A percentile compares a stretch with the other conserved stretches of the same genome.
Evolutionary conservation across 495 filamentous ascomycete genomes (phyloP).

Genomic region (Penicillium flavigenum): DNA sequence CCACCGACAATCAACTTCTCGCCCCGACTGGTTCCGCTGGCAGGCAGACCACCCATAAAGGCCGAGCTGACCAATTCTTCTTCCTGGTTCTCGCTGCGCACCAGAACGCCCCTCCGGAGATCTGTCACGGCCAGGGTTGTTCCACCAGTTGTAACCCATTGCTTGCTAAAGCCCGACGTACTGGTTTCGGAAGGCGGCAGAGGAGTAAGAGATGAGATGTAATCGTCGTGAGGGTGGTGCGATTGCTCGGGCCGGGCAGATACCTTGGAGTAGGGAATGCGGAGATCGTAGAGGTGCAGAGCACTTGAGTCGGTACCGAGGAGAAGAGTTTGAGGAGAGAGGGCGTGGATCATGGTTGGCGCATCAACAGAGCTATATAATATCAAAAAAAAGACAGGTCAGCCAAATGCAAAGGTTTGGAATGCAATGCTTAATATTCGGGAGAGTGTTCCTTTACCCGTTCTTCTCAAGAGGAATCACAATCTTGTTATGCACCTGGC

Average conservation of each 20-base stretch:
- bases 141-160: conserved; percentile 89
- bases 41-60: conserved; percentile 66
- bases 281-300: conserved; percentile 87
- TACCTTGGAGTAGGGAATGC: conserved; percentile 57
- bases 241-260: conserved; percentile 68
- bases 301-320: conserved; percentile 87
- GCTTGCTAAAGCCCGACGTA: conserved; percentile 82
- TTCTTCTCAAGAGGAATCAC: conserved; percentile 44
- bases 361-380: conserved; percentile 53
- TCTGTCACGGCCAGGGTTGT: conserved; percentile 88
- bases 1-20: conserved; percentile 80
- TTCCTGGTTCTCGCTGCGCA: conserved; percentile 87
- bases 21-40: conserved; percentile 61
- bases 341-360: conserved; percentile 72
- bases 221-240: conserved; percentile 85
- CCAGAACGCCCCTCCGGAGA: conserved; percentile 74
- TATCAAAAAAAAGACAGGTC: conserved; percentile 3
- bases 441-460: conserved; percentile 34
- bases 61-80: conserved; percentile 82
- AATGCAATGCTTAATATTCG: conserved; percentile 14
- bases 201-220: conserved; percentile 84
- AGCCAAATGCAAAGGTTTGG: conserved; percentile 10
- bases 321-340: conserved; percentile 84
- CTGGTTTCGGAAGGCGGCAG: conserved; percentile 74
- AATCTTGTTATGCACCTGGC: conserved; percentile 74